Evolutionary conservation across 1,284 basidiomycete species (phyloP).

Genomic region (Trichosporon sp.): DNA sequence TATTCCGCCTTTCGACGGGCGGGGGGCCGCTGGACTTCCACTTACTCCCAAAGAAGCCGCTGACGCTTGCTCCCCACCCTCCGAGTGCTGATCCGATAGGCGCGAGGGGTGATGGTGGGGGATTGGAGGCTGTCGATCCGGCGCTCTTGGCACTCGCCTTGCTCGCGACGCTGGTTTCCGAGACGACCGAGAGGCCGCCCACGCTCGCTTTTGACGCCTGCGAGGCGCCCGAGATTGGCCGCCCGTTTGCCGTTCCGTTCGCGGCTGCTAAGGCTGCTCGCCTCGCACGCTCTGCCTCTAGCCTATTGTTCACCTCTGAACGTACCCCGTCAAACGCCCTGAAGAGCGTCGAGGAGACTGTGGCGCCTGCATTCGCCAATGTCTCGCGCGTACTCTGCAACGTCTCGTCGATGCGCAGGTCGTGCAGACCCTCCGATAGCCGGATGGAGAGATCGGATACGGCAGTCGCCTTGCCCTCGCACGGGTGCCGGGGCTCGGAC

Average conservation of each 20-base stretch:
- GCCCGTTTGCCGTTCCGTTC: background rate
- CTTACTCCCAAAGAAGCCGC: background rate
- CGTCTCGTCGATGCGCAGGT: slow-evolving; percentile 80
- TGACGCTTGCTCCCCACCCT: background rate
- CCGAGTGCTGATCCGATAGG: background rate
- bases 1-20: background rate
- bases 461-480: slow-evolving; percentile 76
- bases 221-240: background rate
- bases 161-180: background rate
- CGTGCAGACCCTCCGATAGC: slow-evolving; percentile 77
- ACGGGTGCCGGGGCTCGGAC: slow-evolving; percentile 83
- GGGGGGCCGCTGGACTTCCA: background rate
- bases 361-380: slow-evolving; percentile 66
- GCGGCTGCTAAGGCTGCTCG: slow-evolving; percentile 13
- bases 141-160: background rate
- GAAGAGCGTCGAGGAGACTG: slow-evolving; percentile 74
- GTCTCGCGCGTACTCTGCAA: slow-evolving; percentile 82
- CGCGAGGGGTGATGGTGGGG: background rate
- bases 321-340: slow-evolving; percentile 79
- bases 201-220: background rate
- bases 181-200: background rate
- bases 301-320: slow-evolving; percentile 35
- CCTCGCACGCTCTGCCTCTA: slow-evolving; percentile 25
- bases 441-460: slow-evolving; percentile 83
- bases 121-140: background rate